phyloP scores from a whole-genome alignment of 148 eudicot species.

The Rhododendron griersonianum region DNA sequence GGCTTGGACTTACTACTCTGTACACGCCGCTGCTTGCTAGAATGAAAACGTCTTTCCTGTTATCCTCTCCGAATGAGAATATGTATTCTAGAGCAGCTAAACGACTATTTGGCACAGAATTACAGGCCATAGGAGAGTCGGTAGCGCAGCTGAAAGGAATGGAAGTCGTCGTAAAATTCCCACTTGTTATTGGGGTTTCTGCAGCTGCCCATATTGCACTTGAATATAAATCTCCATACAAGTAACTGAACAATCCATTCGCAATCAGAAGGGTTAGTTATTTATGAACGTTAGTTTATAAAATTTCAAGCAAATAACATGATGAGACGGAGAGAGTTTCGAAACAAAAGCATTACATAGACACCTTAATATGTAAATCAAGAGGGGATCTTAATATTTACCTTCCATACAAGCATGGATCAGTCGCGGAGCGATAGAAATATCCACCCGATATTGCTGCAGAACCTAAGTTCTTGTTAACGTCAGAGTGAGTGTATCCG shows the following conservation, averaged over 20 bases:
- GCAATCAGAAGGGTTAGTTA: not conserved
- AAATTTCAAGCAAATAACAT: not conserved
- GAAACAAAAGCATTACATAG: not conserved
- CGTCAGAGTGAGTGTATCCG: constrained; percentile 65
- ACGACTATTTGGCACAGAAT: constrained; percentile 49
- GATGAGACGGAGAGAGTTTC: not conserved
- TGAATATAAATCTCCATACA: constrained; percentile 82
- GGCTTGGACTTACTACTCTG: constrained; percentile 81
- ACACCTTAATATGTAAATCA: not conserved
- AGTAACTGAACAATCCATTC: constrained; percentile 43
- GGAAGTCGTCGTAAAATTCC: constrained; percentile 51
- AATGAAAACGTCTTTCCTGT: constrained; percentile 63
- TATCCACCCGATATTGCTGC: constrained; percentile 92
- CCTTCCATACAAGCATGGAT: constrained; percentile 90
- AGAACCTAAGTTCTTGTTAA: constrained; percentile 64
- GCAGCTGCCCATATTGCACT: constrained; percentile 58
- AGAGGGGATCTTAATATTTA: constrained; percentile 15
- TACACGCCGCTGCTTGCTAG: constrained; percentile 74
- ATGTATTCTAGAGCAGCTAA: constrained; percentile 68
- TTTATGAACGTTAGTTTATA: not conserved
- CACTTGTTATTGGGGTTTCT: constrained; percentile 66
- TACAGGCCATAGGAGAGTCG: constrained; percentile 60
- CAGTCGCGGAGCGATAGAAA: constrained; percentile 72
- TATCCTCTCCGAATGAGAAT: constrained; percentile 81
- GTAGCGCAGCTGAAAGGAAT: constrained; percentile 63